These are phyloP conservation scores for Alternaria gaisen DNA, from an alignment of 2,329 filamentous ascomycete species.

Conservation along the genomic window DNA sequence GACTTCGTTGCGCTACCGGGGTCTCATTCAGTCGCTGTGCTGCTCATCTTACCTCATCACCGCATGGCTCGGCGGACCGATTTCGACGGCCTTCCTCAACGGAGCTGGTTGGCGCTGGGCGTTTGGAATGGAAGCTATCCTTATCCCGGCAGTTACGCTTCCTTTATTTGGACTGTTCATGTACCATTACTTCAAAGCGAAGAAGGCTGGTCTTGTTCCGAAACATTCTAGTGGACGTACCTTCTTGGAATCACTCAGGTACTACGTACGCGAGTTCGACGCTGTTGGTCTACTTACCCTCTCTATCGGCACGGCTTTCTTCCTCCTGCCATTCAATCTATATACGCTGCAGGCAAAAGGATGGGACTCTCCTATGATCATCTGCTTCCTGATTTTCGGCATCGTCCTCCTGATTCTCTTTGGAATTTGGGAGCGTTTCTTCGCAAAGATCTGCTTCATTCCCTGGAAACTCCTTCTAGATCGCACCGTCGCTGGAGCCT, in stretches of 20 bases:
- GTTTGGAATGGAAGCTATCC: slow-evolving; percentile 71
- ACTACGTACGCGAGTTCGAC: slow-evolving; percentile 71
- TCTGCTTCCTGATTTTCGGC: slow-evolving; percentile 52
- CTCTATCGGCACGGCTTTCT: slow-evolving; percentile 67
- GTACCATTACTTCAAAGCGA: slow-evolving; percentile 66
- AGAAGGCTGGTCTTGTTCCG: slow-evolving; percentile 59
- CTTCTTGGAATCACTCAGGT: slow-evolving; percentile 55
- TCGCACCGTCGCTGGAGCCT: slow-evolving; percentile 62
- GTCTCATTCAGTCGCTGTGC: slow-evolving; percentile 64
- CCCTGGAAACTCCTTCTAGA: slow-evolving; percentile 58
- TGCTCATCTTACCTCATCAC: slow-evolving; percentile 33
- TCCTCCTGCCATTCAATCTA: slow-evolving; percentile 74
- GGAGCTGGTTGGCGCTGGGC: slow-evolving; percentile 70
- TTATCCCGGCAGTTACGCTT: slow-evolving; percentile 67
- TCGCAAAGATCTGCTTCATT: slow-evolving; percentile 53
- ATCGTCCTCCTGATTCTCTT: slow-evolving; percentile 48
- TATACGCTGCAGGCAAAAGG: slow-evolving; percentile 35
- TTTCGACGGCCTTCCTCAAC: slow-evolving; percentile 51
- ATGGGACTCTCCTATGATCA: slow-evolving; percentile 50
- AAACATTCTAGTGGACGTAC: neutral
- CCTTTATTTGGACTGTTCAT: slow-evolving; percentile 69
- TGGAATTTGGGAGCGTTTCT: slow-evolving; percentile 50
- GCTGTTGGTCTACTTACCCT: slow-evolving; percentile 68
- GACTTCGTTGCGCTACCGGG: slow-evolving; percentile 68
- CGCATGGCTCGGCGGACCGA: slow-evolving; percentile 29